Evolutionary conservation across 2,329 filamentous ascomycete genomes (phyloP), one percentile per base, ranked within the genome.

Genomic region (Nannizziopsis barbatae): DNA sequence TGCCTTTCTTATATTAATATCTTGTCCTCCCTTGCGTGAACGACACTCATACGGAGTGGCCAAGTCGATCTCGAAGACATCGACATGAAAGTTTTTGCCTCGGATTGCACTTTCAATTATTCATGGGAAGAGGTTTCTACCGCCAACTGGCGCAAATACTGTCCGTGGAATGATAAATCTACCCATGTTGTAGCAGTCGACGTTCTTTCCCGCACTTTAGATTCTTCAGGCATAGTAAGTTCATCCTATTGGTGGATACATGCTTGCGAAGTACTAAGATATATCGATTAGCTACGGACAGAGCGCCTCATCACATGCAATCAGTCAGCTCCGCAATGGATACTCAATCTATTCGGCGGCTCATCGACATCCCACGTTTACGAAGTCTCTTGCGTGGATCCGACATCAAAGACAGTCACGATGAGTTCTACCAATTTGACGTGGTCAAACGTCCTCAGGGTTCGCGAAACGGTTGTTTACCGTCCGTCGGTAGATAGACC

Each of bases 111-210:
- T 53, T 98, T 93, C 71, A 78, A 95, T 72, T 98, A 98, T 75
- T 94, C 90, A 40, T 98, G 92, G 92, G 87, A 95, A 62, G 90
- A 96, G 68, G 92, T 98, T 32, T 95, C 88, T 20, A 88, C 87
- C 11, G 88, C 86, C 65, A 98, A 98, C 76, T 98, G 92, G 92
- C 84, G 82, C 59, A 98, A 98, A 69, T 98, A 98, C 71, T 93
- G 87, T 62, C 90, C 90, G 15, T 96, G 92, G 90, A 98, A 98
- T 73, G 85, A 95, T 67, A 92, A 95, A 71, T 89, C 86, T n/a
- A 86, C 88, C 36, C 92, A 98, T 68, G 92, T 98, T 57, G 81
- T 93, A 56, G 89, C 87, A 57, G 92, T 96, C 61, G 92, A 98
- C 71, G 96, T 90, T 11, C 70, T 98, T 59, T 83, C 81, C 46